A percentile compares a stretch with the other conserved stretches of the same genome.
phyloP scores from a whole-genome alignment of 495 filamentous ascomycete genomes.

The Penicillium ucsense region DNA sequence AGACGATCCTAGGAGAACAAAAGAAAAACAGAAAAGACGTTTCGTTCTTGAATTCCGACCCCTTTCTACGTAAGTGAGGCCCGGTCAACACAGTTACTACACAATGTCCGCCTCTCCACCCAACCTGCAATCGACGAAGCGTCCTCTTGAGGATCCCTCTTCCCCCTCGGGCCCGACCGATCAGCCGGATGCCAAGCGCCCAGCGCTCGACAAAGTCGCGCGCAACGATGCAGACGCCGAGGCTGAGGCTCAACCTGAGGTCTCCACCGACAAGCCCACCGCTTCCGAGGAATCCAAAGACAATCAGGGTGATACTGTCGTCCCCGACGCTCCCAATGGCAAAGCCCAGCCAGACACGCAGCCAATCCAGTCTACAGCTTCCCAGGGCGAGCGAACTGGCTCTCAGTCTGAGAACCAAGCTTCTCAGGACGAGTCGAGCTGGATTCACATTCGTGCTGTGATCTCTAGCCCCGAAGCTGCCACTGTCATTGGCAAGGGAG shows the following conservation, averaged over 20 bases:
- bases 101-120: constrained; percentile 55
- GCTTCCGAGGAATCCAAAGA: constrained; percentile 35
- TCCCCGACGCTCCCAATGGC: constrained; percentile 61
- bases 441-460: constrained; percentile 93
- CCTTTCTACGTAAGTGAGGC: constrained; percentile 34
- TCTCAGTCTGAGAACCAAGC: constrained; percentile 42
- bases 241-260: constrained; percentile 35
- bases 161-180: constrained; percentile 84
- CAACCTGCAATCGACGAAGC: constrained; percentile 65
- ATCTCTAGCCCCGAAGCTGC: constrained; percentile 96
- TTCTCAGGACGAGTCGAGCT: constrained; percentile 77
- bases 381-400: constrained; percentile 42
- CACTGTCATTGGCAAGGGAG: constrained; percentile 95
- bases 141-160: constrained; percentile 91
- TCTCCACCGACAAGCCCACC: constrained; percentile 34
- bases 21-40: constrained; percentile 29
- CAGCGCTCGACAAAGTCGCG: constrained; percentile 84
- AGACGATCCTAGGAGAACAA: constrained; percentile 45
- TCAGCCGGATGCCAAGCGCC: constrained; percentile 94
- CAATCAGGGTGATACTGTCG: constrained; percentile 54
- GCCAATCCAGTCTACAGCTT: constrained; percentile 57
- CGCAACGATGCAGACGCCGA: constrained; percentile 45
- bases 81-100: constrained; percentile 17
- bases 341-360: constrained; percentile 41
- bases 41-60: constrained; percentile 36